These are phyloP conservation scores for Backusella luteola DNA, from an alignment of 192 early-diverging fungal genomes.

Conservation along the genomic window DNA sequence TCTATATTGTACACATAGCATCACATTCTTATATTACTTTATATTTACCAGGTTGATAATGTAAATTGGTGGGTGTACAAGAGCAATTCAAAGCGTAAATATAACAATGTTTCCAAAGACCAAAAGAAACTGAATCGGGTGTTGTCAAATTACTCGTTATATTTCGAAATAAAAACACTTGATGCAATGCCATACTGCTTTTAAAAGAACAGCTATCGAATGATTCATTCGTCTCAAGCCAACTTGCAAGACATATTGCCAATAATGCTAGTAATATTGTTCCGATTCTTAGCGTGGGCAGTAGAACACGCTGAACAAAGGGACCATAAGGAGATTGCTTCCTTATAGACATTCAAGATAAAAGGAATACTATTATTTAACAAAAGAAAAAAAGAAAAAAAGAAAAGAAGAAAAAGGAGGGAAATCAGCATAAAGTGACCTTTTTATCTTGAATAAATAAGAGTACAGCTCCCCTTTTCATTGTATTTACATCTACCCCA, in stretches of 20 bases:
- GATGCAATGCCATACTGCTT: conserved; percentile 6
- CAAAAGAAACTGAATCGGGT: conserved; percentile 11
- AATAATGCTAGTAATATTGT: not conserved
- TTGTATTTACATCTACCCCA: not conserved
- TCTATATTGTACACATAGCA: not conserved
- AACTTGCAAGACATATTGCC: conserved; percentile 6
- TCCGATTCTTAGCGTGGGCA: conserved; percentile 6
- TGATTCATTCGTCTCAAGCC: conserved; percentile 7
- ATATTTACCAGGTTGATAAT: conserved; percentile 10
- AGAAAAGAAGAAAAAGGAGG: not conserved
- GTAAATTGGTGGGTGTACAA: conserved; percentile 7
- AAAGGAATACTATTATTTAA: not conserved
- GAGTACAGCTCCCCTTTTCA: not conserved
- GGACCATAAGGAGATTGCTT: conserved; percentile 14
- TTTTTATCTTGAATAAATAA: not conserved
- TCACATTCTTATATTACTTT: not conserved
- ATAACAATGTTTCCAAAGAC: conserved; percentile 11
- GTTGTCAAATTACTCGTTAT: conserved; percentile 8
- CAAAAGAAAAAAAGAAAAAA: not conserved
- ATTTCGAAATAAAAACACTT: conserved; percentile 11
- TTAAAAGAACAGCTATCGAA: conserved; percentile 4
- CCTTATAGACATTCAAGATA: conserved; percentile 7
- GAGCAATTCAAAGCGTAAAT: conserved; percentile 13
- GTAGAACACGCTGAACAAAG: not conserved
- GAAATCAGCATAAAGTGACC: not conserved